phyloP scores from a whole-genome alignment of 2,329 filamentous ascomycete species.

The Xylaria sp. region DNA sequence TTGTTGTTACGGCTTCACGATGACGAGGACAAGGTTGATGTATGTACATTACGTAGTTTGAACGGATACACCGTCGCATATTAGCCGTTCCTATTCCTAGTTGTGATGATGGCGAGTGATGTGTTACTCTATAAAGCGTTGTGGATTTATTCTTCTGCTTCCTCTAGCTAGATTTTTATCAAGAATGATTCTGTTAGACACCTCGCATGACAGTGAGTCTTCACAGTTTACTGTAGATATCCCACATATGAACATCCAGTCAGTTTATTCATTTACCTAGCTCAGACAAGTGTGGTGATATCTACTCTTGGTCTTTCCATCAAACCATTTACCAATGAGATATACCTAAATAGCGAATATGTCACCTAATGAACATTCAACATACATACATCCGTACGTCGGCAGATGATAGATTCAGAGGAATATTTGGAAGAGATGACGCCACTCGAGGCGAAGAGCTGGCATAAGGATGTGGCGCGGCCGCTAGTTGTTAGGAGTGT shows the following conservation, averaged over 20 bases:
- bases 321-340: background rate
- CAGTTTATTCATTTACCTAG: too few relatives aligned
- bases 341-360: background rate
- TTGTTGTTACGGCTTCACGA: conserved; percentile 11
- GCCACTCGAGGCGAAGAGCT: background rate
- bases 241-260: too few relatives aligned
- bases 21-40: background rate
- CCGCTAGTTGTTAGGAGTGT: too few relatives aligned
- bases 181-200: too few relatives aligned
- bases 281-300: too few relatives aligned
- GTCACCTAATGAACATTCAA: background rate
- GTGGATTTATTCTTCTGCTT: too few relatives aligned
- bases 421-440: background rate
- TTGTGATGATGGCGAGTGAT: too few relatives aligned
- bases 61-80: conserved; percentile 13
- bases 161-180: too few relatives aligned
- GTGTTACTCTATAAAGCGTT: too few relatives aligned
- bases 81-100: background rate
- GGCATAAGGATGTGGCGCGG: too few relatives aligned
- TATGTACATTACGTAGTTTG: conserved; percentile 21
- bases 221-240: too few relatives aligned
- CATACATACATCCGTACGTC: background rate
- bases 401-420: background rate
- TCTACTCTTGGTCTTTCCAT: background rate
- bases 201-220: too few relatives aligned